A percentile compares a stretch with the other conserved stretches of the same genome.
Evolutionary conservation across 1,284 basidiomycete genomes (phyloP).

Genomic region (Tremellales sp.): DNA sequence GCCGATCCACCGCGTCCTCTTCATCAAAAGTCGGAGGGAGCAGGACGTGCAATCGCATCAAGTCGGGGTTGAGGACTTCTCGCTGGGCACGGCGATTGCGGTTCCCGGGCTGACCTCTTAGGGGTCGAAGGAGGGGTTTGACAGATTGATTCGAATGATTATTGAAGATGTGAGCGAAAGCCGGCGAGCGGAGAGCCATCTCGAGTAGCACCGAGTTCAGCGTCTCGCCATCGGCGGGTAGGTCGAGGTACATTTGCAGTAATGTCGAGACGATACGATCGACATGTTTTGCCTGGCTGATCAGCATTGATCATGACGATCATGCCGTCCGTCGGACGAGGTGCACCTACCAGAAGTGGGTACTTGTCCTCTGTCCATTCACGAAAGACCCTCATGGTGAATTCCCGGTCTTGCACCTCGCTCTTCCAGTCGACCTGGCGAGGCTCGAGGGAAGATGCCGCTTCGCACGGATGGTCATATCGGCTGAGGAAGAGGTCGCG

Average conservation of each 20-base stretch:
- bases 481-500: conserved; percentile 27
- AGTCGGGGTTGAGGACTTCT: conserved; percentile 13
- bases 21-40: conserved; percentile 19
- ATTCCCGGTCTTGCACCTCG: conserved; percentile 25
- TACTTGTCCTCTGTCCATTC: conserved; percentile 17
- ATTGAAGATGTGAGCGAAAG: conserved; percentile 23
- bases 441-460: conserved; percentile 8
- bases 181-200: conserved; percentile 14
- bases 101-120: conserved; percentile 11
- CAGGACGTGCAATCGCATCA: conserved; percentile 28
- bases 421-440: conserved; percentile 24
- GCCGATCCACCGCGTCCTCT: conserved; percentile 15
- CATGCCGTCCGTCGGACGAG: background rate
- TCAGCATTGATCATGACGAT: conserved; percentile 1
- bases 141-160: conserved; percentile 10
- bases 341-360: conserved; percentile 20
- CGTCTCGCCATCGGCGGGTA: conserved; percentile 11
- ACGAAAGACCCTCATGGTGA: conserved; percentile 22
- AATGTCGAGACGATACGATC: conserved; percentile 26
- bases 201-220: conserved; percentile 20
- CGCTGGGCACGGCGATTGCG: conserved; percentile 10
- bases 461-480: conserved; percentile 37
- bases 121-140: conserved; percentile 12
- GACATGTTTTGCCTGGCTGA: conserved; percentile 13
- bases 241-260: conserved; percentile 30